Evolutionary conservation across 1,284 basidiomycete genomes (phyloP).

Genomic region (Ustilago lituana): DNA sequence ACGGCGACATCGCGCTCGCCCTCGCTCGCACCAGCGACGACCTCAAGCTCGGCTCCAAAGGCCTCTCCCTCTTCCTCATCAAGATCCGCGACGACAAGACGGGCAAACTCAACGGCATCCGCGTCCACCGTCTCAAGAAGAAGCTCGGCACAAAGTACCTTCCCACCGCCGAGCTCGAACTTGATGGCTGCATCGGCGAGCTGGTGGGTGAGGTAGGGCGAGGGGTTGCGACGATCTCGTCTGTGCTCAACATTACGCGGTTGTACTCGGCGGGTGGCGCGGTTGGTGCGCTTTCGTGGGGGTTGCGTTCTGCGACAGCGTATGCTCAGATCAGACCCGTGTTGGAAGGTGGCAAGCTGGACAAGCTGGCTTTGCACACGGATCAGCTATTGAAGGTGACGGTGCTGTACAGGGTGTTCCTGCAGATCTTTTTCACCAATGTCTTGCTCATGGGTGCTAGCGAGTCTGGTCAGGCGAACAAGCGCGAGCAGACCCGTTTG

Average conservation of each 20-base stretch:
- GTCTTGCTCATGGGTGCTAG: slow-evolving; percentile 86
- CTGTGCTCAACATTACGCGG: slow-evolving; percentile 73
- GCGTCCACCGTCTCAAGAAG: slow-evolving; percentile 77
- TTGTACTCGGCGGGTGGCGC: slow-evolving; percentile 47
- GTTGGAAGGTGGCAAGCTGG: slow-evolving; percentile 75
- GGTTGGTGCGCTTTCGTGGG: slow-evolving; percentile 38
- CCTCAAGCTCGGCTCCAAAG: slow-evolving; percentile 61
- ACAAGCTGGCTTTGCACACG: slow-evolving; percentile 58
- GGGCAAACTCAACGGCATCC: slow-evolving; percentile 74
- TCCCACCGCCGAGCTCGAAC: slow-evolving; percentile 80
- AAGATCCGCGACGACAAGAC: slow-evolving; percentile 35
- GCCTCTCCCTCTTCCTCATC: slow-evolving; percentile 73
- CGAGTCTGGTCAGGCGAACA: slow-evolving; percentile 92
- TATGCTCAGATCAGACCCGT: slow-evolving; percentile 67
- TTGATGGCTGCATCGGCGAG: slow-evolving; percentile 75
- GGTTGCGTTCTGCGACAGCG: slow-evolving; percentile 43
- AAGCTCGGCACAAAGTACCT: slow-evolving; percentile 81
- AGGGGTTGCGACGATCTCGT: slow-evolving; percentile 77
- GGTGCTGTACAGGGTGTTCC: slow-evolving; percentile 71
- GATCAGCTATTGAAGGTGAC: slow-evolving; percentile 71
- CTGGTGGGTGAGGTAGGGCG: slow-evolving; percentile 74
- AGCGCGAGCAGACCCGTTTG: slow-evolving; percentile 87
- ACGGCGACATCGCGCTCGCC: slow-evolving; percentile 77
- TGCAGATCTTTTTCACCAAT: slow-evolving; percentile 90
- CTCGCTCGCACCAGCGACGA: slow-evolving; percentile 74